A percentile compares a stretch with the other conserved stretches of the same genome.
phyloP scores from a whole-genome alignment of 2,329 filamentous ascomycete species.

The Verticillium albo-atrum region DNA sequence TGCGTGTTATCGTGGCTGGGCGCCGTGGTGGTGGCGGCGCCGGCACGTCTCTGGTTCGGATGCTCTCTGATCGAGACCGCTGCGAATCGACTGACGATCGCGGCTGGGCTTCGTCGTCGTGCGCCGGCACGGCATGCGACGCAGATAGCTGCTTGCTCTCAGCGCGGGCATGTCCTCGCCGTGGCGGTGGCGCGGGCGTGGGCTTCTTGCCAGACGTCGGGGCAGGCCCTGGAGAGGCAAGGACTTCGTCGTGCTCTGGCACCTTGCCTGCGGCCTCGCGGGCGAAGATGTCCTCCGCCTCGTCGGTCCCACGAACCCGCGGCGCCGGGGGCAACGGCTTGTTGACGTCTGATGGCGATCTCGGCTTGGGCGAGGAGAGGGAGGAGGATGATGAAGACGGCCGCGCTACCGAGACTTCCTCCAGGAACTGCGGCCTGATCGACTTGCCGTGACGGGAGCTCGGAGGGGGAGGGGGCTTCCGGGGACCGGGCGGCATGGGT shows the following conservation, averaged over 20 bases:
- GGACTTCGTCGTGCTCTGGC: conserved; percentile 35
- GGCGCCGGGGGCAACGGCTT: conserved; percentile 59
- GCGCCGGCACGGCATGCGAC: conserved; percentile 2
- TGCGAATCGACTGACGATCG: conserved; percentile 48
- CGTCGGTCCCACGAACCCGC: conserved; percentile 37
- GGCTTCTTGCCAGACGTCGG: conserved; percentile 32
- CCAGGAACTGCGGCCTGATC: conserved; percentile 49
- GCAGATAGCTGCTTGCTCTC: conserved; percentile 32
- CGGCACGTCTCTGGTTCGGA: conserved; percentile 38
- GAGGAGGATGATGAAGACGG: conserved; percentile 15
- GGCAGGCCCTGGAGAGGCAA: conserved; percentile 34
- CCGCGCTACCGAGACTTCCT: conserved; percentile 21
- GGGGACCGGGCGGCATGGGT: conserved; percentile 7
- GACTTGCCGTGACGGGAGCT: conserved; percentile 75
- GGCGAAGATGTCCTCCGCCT: conserved; percentile 47
- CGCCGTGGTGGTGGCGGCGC: conserved; percentile 53
- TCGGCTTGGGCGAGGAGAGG: conserved; percentile 18
- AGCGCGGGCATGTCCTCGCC: conserved; percentile 38
- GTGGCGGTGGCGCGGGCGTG: conserved; percentile 47
- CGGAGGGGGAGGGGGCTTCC: conserved; percentile 64
- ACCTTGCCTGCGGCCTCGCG: conserved; percentile 48
- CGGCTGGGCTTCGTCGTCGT: conserved; percentile 33
- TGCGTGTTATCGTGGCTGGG: conserved; percentile 32
- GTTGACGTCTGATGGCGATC: conserved; percentile 46
- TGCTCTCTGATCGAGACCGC: conserved; percentile 39